Evolutionary conservation across 1,284 basidiomycete species (phyloP).

Genomic region (Fomitopsis palustris): DNA sequence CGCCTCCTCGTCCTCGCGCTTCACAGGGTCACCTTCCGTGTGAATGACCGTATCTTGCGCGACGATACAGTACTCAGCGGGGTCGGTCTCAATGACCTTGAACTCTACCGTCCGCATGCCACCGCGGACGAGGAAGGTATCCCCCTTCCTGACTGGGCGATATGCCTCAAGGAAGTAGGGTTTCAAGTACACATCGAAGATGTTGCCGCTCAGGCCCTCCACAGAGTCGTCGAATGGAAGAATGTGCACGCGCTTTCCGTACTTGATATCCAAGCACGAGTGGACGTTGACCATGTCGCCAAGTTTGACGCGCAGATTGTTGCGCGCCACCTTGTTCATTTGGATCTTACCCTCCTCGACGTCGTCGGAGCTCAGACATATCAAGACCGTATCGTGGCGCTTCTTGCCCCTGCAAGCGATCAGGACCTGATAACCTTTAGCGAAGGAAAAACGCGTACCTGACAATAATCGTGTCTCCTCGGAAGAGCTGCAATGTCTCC

Average conservation of each 20-base stretch:
- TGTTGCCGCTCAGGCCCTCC: constrained; percentile 95
- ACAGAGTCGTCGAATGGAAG: constrained; percentile 98
- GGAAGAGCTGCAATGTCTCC: constrained; percentile 93
- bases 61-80: constrained; percentile 94
- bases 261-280: constrained; percentile 97
- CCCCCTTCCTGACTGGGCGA: constrained; percentile 92
- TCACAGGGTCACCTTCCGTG: constrained; percentile 98
- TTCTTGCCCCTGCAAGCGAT: constrained; percentile 76
- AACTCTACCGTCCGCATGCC: constrained; percentile 99
- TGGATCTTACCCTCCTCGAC: constrained; percentile 98
- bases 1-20: constrained; percentile 98
- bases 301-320: constrained; percentile 97
- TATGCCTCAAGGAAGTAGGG: constrained; percentile 99
- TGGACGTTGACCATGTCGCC: constrained; percentile 96
- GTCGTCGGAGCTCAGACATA: constrained; percentile 92
- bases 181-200: constrained; percentile 98
- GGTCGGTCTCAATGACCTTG: constrained; percentile 96
- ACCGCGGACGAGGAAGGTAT: constrained; percentile 98
- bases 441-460: constrained; percentile 46
- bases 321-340: constrained; percentile 98
- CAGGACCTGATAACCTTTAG: background rate
- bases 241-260: constrained; percentile 97
- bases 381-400: constrained; percentile 92
- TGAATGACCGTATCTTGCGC: constrained; percentile 97
- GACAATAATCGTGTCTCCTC: constrained; percentile 91